Evolutionary conservation across 108 stramenopile genomes (phyloP).

Genomic region (Thalassiosira profunda): DNA sequence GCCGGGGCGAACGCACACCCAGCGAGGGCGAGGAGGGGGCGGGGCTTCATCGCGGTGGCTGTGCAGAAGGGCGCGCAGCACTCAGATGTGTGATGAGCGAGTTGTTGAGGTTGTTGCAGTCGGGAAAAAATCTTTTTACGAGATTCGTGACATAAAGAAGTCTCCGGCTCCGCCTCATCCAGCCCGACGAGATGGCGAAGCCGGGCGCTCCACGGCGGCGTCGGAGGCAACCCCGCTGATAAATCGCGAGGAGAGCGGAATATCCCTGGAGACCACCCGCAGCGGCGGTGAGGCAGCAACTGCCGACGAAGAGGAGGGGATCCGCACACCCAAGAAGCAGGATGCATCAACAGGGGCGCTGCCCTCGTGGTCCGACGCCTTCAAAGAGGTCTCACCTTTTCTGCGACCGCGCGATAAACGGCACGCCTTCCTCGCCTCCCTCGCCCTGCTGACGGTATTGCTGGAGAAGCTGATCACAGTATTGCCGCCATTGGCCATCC

Average conservation of each 20-base stretch:
- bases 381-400: conserved; percentile 32
- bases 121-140: too few species aligned
- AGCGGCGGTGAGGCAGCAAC: not conserved
- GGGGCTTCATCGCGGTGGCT: too few species aligned
- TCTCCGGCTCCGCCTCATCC: too few species aligned
- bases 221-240: too few species aligned
- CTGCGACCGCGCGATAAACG: conserved; percentile 27
- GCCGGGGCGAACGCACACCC: too few species aligned
- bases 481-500: conserved; percentile 53
- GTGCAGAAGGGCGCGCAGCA: too few species aligned
- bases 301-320: not conserved
- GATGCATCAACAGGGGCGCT: not conserved
- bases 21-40: too few species aligned
- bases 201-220: too few species aligned
- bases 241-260: conserved; percentile 6
- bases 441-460: conserved; percentile 34
- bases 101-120: too few species aligned
- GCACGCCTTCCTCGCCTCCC: conserved; percentile 29
- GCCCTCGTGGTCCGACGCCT: conserved; percentile 40
- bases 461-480: conserved; percentile 43
- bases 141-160: too few species aligned
- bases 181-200: too few species aligned
- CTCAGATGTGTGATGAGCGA: too few species aligned
- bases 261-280: not conserved
- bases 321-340: not conserved